phyloP scores from a whole-genome alignment of 129 eudicot genomes.

The Flaveria robusta region DNA sequence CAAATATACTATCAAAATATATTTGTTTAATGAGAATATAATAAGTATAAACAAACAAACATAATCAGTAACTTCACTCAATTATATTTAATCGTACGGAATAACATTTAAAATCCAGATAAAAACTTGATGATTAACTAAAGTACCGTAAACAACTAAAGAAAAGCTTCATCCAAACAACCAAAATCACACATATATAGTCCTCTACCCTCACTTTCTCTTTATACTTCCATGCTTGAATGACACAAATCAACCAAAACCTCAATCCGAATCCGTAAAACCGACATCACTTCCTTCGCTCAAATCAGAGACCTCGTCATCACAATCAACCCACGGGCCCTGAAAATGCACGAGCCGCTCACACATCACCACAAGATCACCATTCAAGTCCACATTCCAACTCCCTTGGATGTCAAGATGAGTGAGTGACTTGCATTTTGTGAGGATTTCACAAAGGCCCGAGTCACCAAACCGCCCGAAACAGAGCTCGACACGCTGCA shows the following conservation, averaged over 20 bases:
- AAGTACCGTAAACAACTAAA: not conserved
- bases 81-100: no score
- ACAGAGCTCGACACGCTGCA: constrained; percentile 32
- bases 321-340: constrained; percentile 26
- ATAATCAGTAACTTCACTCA: no score
- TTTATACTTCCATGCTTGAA: not conserved
- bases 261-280: constrained; percentile 5
- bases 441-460: constrained; percentile 38
- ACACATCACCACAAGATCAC: constrained; percentile 34
- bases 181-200: constrained; percentile 6
- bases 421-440: constrained; percentile 34
- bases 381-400: constrained; percentile 29
- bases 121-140: not conserved
- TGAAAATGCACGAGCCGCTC: constrained; percentile 21
- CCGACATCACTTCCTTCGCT: constrained; percentile 1
- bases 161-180: no score
- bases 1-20: no score
- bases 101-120: no score
- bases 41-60: no score
- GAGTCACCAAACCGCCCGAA: constrained; percentile 39
- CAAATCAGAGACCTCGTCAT: constrained; percentile 7
- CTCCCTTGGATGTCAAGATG: constrained; percentile 41
- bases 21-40: no score
- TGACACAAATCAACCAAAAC: constrained; percentile 4
- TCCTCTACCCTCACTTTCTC: not conserved